Percentiles rank a stretch among this genome's conserved stretches.
phyloP scores from a whole-genome alignment of 768 basidiomycete genomes.

The Leccinellum luteum region DNA sequence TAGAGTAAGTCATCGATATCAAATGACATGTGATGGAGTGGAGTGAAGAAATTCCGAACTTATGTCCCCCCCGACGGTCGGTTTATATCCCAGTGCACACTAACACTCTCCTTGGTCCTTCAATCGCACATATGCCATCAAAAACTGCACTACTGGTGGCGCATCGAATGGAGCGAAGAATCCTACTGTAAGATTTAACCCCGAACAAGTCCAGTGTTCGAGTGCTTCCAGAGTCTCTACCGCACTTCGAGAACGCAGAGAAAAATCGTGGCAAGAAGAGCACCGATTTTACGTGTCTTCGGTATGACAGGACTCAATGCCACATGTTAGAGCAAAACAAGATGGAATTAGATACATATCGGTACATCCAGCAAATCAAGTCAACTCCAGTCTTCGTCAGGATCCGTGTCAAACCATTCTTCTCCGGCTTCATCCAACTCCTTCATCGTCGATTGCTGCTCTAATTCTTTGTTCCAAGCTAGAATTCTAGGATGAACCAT shows the following conservation, averaged over 20 bases:
- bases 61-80: neutral
- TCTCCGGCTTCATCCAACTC: constrained; percentile 13
- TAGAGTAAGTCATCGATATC: neutral
- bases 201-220: no score
- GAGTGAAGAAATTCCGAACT: neutral
- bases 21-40: neutral
- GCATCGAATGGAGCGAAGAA: no score
- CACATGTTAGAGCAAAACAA: neutral
- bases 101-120: neutral
- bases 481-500: constrained; percentile 63
- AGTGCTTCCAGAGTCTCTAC: no score
- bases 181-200: no score
- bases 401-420: constrained; percentile 33
- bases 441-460: constrained; percentile 12
- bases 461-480: constrained; percentile 46
- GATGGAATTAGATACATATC: neutral
- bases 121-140: neutral
- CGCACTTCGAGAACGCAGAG: no score
- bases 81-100: neutral
- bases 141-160: no score
- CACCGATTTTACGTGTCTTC: neutral
- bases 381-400: constrained; percentile 32
- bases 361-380: neutral
- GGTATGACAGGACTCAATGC: no score
- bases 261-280: no score